Evolutionary conservation across 208 protist species (phyloP), one percentile per base, ranked within the genome.

Genomic region (Trypanosoma congolense): DNA sequence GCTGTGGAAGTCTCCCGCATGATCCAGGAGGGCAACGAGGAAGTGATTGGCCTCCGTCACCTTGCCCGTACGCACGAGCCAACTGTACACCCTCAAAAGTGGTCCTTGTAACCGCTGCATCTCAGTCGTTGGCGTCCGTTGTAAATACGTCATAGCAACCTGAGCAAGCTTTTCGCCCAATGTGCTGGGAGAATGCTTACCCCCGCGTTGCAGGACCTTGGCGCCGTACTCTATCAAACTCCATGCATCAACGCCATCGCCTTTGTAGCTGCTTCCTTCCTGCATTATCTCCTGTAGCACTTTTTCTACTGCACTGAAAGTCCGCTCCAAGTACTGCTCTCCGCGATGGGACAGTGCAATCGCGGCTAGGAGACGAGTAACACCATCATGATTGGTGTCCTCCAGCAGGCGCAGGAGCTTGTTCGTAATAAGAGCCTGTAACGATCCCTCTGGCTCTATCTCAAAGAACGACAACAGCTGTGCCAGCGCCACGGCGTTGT

Each of bases 391-490:
- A 24, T 50, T 43, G 9, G 35, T 29, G 46, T 89, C 76, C 31
- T 93, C 87, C 0, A 81, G 56, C 2, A 56, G 56, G 9, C 78
- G 81, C 30, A 86, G 42, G 5, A 93, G 71, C 47, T 71, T 75
- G 61, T 80, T 86, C 25, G 77, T 52, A 40, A 91, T 63, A 25
- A 88, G 65, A 14, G 87, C 61, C 10, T 61, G 41, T 28, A 93
- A 51, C 22, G 75, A 61, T 21, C 66, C 35, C 48, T 93, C 82
- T 1, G 83, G 83, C 46, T 85, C 63, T 4, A 93, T 77, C 43
- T 87, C 83, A 55, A 90, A 93, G 60, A 86, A 87, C 25, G 30
- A 47, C 22, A 90, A 59, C 10, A 93, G 31, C 70, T 90, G 77
- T n/a, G 78, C 42, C 12, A 93, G 61, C 0, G 87, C 77, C 3